Evolutionary conservation across 306 rosid species (phyloP), one percentile per base, ranked within the genome.

Genomic region (Dicorynia guianensis): DNA sequence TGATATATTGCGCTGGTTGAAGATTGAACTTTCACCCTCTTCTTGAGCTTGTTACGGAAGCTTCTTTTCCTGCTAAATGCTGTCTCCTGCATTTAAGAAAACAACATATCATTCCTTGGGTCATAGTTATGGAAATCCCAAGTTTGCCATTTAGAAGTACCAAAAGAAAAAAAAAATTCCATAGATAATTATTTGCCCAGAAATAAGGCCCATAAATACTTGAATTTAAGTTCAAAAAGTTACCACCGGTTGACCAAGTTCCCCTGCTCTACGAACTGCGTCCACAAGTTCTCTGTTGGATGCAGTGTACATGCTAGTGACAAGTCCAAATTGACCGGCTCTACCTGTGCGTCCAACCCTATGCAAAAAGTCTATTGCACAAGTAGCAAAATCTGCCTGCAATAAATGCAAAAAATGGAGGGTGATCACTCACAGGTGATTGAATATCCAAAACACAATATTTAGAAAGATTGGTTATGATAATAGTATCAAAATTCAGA

Each of bases 31-130:
- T 25, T 25, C 30, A 25, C 30, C 30, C 30, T 25, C 30, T 25
- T 25, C 30, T 25, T 95, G 17, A 95, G 71, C 86, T 89, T 95
- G 88, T 92, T 92, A 18, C 97, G 92, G 77, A 95, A 95, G 81
- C 97, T 85, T 80, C 97, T 86, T 86, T 95, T 95, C 89, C 98
- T 79, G 89, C 98, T 95, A 72, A 95, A 95, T 67, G 98, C 97
- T 1, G 86, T 82, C 80, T 95, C 98, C 97, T 95, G 91, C 66
- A 71, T 55, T 48, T n/a, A n/a, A 85, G 64, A 74, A 79, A n/a
- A 55, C 58, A 17, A 80, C 13, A 7, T 15, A 75, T 80, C 64
- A 80, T 42, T 35, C 40, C 72, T 25, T 25, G 2, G 1, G 1
- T 25, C 30, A 25, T 25, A 25, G 30, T 25, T 25, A 25, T 25